Percentiles rank a stretch among this genome's conserved stretches.
Evolutionary conservation across 345 rosid species (phyloP).

Genomic region (Luvunga scandens): DNA sequence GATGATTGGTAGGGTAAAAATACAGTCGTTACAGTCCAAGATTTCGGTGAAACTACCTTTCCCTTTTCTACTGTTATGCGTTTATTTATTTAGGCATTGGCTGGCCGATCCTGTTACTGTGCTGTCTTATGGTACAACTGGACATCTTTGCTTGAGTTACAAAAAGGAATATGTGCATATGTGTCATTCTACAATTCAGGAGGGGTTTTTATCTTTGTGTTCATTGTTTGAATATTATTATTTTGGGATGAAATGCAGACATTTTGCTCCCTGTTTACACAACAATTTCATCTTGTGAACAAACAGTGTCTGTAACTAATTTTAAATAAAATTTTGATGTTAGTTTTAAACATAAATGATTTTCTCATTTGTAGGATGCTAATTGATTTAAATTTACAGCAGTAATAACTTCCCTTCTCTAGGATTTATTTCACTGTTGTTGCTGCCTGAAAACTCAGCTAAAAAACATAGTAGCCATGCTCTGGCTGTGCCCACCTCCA

Average conservation of each 20-base stretch:
- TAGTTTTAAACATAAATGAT: slow-evolving; percentile 7
- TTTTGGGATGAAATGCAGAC: slow-evolving; percentile 19
- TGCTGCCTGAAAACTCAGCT: slow-evolving; percentile 42
- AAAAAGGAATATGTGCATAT: not conserved
- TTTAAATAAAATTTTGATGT: slow-evolving; percentile 11
- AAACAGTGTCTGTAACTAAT: slow-evolving; percentile 25
- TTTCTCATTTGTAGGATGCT: not conserved
- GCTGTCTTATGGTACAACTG: slow-evolving; percentile 10
- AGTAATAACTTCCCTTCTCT: slow-evolving; percentile 26
- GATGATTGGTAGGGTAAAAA: not conserved
- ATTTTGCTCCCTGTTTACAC: slow-evolving; percentile 23
- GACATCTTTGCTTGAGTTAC: slow-evolving; percentile 17
- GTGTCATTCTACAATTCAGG: slow-evolving; percentile 17
- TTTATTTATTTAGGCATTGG: not conserved
- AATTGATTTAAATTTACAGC: slow-evolving; percentile 29
- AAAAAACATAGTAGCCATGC: slow-evolving; percentile 42
- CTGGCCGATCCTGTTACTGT: not conserved
- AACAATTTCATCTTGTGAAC: slow-evolving; percentile 24
- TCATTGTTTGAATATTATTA: slow-evolving; percentile 21
- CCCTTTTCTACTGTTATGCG: not conserved
- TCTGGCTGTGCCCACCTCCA: slow-evolving; percentile 37
- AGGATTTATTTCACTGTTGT: slow-evolving; percentile 40
- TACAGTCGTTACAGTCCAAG: not conserved
- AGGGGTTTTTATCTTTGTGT: slow-evolving; percentile 8
- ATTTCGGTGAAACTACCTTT: not conserved